Conservation (phyloP, 1,284 basidiomycete species). For the Malassezia restricta region DNA sequence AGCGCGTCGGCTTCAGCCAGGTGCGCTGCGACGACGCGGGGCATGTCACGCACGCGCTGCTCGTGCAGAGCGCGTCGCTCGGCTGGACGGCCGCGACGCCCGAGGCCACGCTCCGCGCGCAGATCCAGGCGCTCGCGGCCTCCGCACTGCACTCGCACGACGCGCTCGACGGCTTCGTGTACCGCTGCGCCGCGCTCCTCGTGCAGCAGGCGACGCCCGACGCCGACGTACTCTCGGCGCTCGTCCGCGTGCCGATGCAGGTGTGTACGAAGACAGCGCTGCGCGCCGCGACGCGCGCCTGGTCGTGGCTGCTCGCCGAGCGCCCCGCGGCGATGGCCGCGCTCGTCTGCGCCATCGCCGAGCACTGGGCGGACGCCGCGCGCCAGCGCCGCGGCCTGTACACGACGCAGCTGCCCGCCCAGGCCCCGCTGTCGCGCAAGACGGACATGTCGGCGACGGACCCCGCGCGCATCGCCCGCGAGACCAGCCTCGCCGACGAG, state of each 20-base stretch:
- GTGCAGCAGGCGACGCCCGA: constrained; percentile 49
- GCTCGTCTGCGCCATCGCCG: constrained; percentile 71
- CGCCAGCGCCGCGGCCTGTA: constrained; percentile 55
- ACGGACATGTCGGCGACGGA: constrained; percentile 84
- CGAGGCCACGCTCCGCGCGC: constrained; percentile 48
- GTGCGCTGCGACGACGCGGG: constrained; percentile 37
- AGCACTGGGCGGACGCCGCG: constrained; percentile 73
- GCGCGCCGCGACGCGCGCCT: constrained; percentile 76
- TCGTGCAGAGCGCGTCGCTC: constrained; percentile 27
- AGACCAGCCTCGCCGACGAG: constrained; percentile 59
- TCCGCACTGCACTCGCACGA: constrained; percentile 15
- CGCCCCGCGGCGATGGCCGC: constrained; percentile 63
- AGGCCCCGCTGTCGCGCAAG: constrained; percentile 72
- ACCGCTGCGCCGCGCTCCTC: constrained; percentile 61
- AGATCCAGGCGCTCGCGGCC: constrained; percentile 55
- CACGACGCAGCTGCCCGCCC: constrained; percentile 52
- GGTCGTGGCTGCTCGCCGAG: constrained; percentile 91
- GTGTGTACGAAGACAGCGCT: constrained; percentile 77
- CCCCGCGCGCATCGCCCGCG: constrained; percentile 67
- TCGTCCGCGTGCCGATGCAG: constrained; percentile 78
- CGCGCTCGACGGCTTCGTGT: constrained; percentile 71
- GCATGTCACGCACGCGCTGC: constrained; percentile 20
- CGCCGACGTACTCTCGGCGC: constrained; percentile 69
- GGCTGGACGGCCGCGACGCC: constrained; percentile 71
- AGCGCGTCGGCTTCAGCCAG: constrained; percentile 38